phyloP scores from a whole-genome alignment of 441 rosid species.

The Gossypium lobatum region DNA sequence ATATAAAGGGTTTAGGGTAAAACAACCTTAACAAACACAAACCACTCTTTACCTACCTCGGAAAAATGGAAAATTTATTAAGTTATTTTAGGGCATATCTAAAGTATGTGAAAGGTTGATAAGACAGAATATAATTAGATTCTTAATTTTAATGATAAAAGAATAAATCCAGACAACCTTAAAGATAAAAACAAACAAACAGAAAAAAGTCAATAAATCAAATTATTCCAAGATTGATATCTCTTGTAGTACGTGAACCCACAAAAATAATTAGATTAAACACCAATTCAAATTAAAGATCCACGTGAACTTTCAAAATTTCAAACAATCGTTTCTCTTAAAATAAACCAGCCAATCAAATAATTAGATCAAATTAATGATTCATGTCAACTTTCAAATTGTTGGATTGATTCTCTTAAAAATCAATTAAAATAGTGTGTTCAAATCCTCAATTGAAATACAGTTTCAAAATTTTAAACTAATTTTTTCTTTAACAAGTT shows the following conservation, averaged over 20 bases:
- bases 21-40: not conserved
- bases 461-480: no score
- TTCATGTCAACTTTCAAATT: no score
- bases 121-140: not conserved
- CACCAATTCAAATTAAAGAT: no score
- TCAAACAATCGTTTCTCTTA: not conserved
- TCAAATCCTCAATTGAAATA: no score
- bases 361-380: not conserved
- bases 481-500: no score
- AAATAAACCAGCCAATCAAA: not conserved
- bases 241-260: not conserved
- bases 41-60: not conserved
- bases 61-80: not conserved
- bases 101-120: not conserved
- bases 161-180: not conserved
- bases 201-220: no score
- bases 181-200: not conserved
- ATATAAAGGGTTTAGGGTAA: not conserved
- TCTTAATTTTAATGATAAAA: not conserved
- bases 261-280: no score
- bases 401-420: no score
- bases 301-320: no score
- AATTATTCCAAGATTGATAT: not conserved
- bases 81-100: not conserved
- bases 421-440: no score